A percentile compares a stretch with the other conserved stretches of the same genome.
phyloP scores from a whole-genome alignment of 225 moss, liverwort and hornwort species.

The Bryum argenteum region DNA sequence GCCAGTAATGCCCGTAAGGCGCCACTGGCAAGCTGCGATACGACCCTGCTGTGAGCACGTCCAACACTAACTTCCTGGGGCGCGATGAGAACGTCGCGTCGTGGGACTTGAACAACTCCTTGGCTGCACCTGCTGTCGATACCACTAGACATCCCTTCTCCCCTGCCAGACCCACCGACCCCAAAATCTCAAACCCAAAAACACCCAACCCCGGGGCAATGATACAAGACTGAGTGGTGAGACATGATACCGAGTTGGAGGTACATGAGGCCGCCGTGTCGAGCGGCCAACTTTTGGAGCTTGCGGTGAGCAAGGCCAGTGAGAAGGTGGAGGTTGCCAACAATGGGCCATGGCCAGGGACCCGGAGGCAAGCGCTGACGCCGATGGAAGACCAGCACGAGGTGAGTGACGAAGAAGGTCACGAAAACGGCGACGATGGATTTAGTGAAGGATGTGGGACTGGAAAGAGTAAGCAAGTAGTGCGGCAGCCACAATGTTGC shows the following conservation, averaged over 20 bases:
- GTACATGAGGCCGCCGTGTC: conserved; percentile 39
- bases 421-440: not conserved
- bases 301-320: conserved; percentile 24
- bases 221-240: too few relatives aligned
- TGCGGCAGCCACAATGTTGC: too few relatives aligned
- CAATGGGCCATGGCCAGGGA: conserved; percentile 45
- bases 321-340: conserved; percentile 22
- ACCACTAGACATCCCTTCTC: conserved; percentile 41
- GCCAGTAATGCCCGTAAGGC: conserved; percentile 39
- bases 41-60: conserved; percentile 6
- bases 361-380: conserved; percentile 36
- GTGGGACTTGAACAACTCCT: conserved; percentile 34
- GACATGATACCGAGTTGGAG: conserved; percentile 28
- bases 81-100: conserved; percentile 41
- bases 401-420: conserved; percentile 1
- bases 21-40: conserved; percentile 24
- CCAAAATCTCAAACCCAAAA: too few relatives aligned
- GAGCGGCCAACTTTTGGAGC: conserved; percentile 12
- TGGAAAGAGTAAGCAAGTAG: too few relatives aligned
- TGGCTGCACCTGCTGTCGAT: conserved; percentile 34
- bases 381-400: conserved; percentile 15
- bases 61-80: conserved; percentile 21
- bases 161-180: conserved; percentile 8
- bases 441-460: not conserved
- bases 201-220: too few relatives aligned